These are phyloP conservation scores for Fusarium lyarnte DNA, from an alignment of 2,329 filamentous ascomycete genomes.

Conservation along the genomic window DNA sequence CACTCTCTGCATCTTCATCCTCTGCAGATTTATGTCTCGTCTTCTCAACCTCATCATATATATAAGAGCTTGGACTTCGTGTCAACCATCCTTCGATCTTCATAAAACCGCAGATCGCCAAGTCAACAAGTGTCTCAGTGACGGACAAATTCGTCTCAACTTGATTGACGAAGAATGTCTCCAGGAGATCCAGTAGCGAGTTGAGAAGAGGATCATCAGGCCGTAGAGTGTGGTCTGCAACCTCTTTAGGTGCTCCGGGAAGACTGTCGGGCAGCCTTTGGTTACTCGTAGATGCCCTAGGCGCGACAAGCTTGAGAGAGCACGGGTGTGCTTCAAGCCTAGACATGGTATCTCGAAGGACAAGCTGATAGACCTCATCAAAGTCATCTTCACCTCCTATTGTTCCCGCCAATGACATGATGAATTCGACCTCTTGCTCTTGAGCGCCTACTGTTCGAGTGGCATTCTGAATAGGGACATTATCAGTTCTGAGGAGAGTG, in stretches of 20 bases:
- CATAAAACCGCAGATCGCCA: conserved; percentile 86
- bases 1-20: conserved; percentile 26
- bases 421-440: conserved; percentile 76
- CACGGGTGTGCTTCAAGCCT: conserved; percentile 78
- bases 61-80: conserved; percentile 72
- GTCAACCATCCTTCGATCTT: conserved; percentile 91
- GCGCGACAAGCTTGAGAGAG: conserved; percentile 73
- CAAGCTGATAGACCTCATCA: conserved; percentile 76
- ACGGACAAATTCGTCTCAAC: conserved; percentile 90
- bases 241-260: conserved; percentile 69
- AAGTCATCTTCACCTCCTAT: conserved; percentile 76
- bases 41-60: conserved; percentile 55
- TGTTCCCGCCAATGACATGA: conserved; percentile 73
- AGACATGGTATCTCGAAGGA: conserved; percentile 75
- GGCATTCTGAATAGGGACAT: conserved; percentile 61
- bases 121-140: conserved; percentile 82
- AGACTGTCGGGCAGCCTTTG: conserved; percentile 67
- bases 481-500: conserved; percentile 76
- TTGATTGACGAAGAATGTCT: conserved; percentile 87
- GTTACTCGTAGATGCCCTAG: conserved; percentile 66
- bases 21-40: not conserved
- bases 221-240: conserved; percentile 68
- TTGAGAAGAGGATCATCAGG: conserved; percentile 71
- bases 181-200: conserved; percentile 75
- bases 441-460: conserved; percentile 78